Percentiles rank a stretch among this genome's conserved stretches.
Conservation (phyloP, 495 filamentous ascomycete genomes). For the Hypoxylon trugodes region DNA sequence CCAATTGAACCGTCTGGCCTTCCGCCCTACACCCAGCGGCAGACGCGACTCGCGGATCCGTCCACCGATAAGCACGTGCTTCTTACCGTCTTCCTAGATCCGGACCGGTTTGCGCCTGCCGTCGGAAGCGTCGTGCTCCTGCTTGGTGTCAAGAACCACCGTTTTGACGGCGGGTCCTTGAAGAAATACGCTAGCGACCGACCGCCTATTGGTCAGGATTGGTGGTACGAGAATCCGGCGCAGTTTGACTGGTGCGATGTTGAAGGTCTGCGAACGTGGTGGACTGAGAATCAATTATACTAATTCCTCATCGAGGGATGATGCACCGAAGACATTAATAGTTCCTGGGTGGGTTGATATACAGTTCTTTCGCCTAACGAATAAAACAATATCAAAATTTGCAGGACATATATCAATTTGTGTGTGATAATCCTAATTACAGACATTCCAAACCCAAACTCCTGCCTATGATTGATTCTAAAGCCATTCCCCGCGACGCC, state of each 20-base stretch:
- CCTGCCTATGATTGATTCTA: no score
- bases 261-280: conserved; percentile 50
- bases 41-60: conserved; percentile 51
- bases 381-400: no score
- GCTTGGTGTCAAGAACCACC: conserved; percentile 58
- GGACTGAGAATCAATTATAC: conserved; percentile 31
- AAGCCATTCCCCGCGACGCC: no score
- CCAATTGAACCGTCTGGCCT: conserved; percentile 48
- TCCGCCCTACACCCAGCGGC: conserved; percentile 53
- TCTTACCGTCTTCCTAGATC: conserved; percentile 56
- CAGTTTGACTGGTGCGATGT: conserved; percentile 55
- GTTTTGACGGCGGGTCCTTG: conserved; percentile 55
- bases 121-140: conserved; percentile 54
- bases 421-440: no score
- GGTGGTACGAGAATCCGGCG: conserved; percentile 54
- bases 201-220: conserved; percentile 39
- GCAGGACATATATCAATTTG: no score
- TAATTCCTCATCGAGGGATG: not conserved
- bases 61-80: conserved; percentile 54
- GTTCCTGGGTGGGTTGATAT: not conserved
- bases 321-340: not conserved
- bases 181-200: conserved; percentile 58
- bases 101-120: conserved; percentile 48
- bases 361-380: no score
- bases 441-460: no score